phyloP scores from a whole-genome alignment of 2,329 filamentous ascomycete species.

The Botrytis cinerea region DNA sequence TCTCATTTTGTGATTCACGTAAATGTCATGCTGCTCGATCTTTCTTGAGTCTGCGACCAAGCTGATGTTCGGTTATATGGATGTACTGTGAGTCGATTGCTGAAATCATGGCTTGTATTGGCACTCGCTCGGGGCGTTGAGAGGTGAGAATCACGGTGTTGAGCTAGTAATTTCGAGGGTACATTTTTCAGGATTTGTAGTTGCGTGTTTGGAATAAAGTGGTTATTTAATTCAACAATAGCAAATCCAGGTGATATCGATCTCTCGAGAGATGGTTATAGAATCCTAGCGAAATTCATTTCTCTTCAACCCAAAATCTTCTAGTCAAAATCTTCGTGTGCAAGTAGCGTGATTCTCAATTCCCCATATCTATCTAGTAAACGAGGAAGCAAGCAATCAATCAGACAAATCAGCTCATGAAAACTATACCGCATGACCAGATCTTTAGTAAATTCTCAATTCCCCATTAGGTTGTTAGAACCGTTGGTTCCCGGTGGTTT shows the following conservation, averaged over 20 bases:
- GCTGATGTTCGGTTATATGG: background rate
- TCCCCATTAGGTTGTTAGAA: background rate
- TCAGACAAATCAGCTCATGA: background rate
- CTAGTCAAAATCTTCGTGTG: background rate
- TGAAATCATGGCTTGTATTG: background rate
- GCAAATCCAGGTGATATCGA: background rate
- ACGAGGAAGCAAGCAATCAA: background rate
- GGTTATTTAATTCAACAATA: background rate
- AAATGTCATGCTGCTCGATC: background rate
- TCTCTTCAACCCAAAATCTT: background rate
- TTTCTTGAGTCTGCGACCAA: background rate
- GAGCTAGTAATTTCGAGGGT: background rate
- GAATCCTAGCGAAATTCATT: background rate
- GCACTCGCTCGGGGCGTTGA: background rate
- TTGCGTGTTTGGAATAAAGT: background rate
- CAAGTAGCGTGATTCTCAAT: background rate
- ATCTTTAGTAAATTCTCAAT: background rate
- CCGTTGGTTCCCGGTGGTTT: no score
- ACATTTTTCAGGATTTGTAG: background rate
- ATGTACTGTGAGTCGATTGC: background rate
- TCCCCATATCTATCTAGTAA: background rate
- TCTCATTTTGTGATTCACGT: background rate
- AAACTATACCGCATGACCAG: background rate
- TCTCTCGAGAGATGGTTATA: background rate
- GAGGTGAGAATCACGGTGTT: background rate